Base-by-base conservation (phyloP, 164 flowering plant genomes). In the Litsea cubeba region DNA sequence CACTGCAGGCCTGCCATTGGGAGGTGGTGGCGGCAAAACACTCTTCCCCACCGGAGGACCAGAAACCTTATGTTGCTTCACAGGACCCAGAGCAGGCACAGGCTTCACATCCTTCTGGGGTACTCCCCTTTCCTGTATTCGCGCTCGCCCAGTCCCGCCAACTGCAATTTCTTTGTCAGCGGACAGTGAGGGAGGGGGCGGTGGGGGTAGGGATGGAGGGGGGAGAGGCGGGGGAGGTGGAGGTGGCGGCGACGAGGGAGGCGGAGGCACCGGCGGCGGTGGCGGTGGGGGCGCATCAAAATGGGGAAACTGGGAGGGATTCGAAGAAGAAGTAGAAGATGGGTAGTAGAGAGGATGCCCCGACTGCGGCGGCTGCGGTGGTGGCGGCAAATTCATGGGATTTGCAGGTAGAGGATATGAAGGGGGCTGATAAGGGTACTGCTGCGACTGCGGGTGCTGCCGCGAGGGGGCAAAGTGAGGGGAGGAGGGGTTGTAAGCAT, bases 191-290 rank as follows among this genome's bases (percentile, higher is more conserved):
- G 74, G 65, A 12, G 74, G 26, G n/a, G 70, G 74, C 10, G 84
- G 78, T 17, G 92, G 88, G 25, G 87, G 89, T 20, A 72, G 73
- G 2, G 85, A 68, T 25, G 84, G 80, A 3, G 84, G 83, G 0
- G 84, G 81, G 0, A 74, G 77, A 1, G 85, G 72, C 1, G 86
- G 83, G 17, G 85, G 80, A 1, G 90, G 87, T 0, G 89, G 86
- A 5, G 89, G 85, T 0, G 97, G 90, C 0, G 93, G 88, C 2
- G 97, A 78, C 0, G 90, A 57, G 24, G 82, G 77, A n/a, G 90
- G 90, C 1, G 87, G 89, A 5, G 74, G 69, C 3, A 68, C 62
- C 2, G 62, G 75, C 1, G 81, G 78, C 18, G 75, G 71, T 0
- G 51, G 65, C 1, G 75, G 70, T 81, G 0, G 88, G 81, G 18